Conservation (phyloP, 805 yeast genomes). For the Candida michaelii region DNA sequence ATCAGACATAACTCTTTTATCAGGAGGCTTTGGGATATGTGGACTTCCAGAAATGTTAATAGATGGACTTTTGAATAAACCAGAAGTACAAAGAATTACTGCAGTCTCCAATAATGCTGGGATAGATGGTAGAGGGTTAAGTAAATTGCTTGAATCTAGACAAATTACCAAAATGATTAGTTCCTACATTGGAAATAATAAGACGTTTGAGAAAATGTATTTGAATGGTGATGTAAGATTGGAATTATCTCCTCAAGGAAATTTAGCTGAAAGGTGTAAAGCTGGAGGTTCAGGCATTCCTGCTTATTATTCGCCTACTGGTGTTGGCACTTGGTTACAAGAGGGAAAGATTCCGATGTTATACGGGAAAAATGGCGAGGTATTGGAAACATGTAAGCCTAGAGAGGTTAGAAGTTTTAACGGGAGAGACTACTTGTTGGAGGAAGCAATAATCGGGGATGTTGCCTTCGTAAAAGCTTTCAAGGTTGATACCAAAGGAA, state of each 20-base stretch:
- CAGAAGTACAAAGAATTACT: slow-evolving; percentile 37
- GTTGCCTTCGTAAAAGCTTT: slow-evolving; percentile 49
- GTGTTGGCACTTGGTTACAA: slow-evolving; percentile 52
- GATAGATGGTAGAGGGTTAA: slow-evolving; percentile 43
- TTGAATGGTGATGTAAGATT: slow-evolving; percentile 44
- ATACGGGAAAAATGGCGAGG: slow-evolving; percentile 36
- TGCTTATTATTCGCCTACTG: slow-evolving; percentile 50
- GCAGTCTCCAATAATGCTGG: slow-evolving; percentile 53
- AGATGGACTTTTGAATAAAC: slow-evolving; percentile 31
- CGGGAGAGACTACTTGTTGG: slow-evolving; percentile 44
- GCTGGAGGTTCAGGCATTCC: slow-evolving; percentile 53
- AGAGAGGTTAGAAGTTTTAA: slow-evolving; percentile 44
- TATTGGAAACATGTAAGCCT: slow-evolving; percentile 34
- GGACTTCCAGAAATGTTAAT: slow-evolving; percentile 49
- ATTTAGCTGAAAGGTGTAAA: slow-evolving; percentile 48
- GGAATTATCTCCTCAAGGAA: slow-evolving; percentile 53
- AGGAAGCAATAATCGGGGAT: slow-evolving; percentile 46
- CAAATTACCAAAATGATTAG: slow-evolving; percentile 46
- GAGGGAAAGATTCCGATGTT: slow-evolving; percentile 47
- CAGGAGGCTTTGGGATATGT: slow-evolving; percentile 51
- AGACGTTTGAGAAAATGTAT: slow-evolving; percentile 39
- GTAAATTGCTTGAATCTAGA: slow-evolving; percentile 38
- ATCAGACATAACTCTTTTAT: slow-evolving; percentile 34
- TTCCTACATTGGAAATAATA: slow-evolving; percentile 48
- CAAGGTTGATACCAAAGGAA: slow-evolving; percentile 50